Conservation (phyloP, 495 filamentous ascomycete genomes). For the Penicillium fimorum region DNA sequence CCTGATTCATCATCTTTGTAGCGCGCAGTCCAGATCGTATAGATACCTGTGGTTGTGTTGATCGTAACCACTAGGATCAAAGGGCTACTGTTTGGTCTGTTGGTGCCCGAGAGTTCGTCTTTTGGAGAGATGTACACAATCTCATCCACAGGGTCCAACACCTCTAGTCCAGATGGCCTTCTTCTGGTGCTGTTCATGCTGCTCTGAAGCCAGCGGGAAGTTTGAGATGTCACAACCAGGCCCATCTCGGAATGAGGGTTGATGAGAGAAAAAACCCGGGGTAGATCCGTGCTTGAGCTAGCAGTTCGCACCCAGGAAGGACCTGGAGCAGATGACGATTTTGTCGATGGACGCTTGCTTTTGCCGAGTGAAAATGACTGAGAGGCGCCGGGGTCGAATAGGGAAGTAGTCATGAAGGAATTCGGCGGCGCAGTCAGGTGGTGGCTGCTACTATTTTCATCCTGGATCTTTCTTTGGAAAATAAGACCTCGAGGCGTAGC, state of each 20-base stretch:
- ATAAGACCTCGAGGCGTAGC: conserved; percentile 78
- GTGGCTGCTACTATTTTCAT: conserved; percentile 26
- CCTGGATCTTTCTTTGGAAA: conserved; percentile 69
- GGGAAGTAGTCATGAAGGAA: conserved; percentile 71
- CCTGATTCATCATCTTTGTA: conserved; percentile 60
- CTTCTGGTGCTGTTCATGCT: conserved; percentile 27
- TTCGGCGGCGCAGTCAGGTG: conserved; percentile 61
- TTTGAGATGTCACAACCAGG: conserved; percentile 63
- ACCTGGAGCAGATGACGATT: conserved; percentile 23
- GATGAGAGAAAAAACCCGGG: conserved; percentile 78
- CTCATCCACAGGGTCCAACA: conserved; percentile 68
- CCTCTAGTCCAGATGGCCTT: conserved; percentile 42
- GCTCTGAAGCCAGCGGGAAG: conserved; percentile 33
- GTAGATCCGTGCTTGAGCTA: conserved; percentile 57
- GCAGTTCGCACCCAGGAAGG: conserved; percentile 29
- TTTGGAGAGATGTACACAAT: conserved; percentile 71
- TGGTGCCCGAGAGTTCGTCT: conserved; percentile 47
- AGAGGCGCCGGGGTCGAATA: conserved; percentile 41
- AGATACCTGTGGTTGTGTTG: conserved; percentile 67
- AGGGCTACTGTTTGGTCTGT: conserved; percentile 28
- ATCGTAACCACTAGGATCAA: conserved; percentile 78
- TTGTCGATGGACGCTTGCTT: conserved; percentile 35
- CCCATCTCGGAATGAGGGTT: conserved; percentile 88
- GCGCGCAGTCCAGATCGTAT: conserved; percentile 75
- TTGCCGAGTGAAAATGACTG: conserved; percentile 47